phyloP scores from a whole-genome alignment of 176 grass and related monocot species.

The Panicum miliaceum region DNA sequence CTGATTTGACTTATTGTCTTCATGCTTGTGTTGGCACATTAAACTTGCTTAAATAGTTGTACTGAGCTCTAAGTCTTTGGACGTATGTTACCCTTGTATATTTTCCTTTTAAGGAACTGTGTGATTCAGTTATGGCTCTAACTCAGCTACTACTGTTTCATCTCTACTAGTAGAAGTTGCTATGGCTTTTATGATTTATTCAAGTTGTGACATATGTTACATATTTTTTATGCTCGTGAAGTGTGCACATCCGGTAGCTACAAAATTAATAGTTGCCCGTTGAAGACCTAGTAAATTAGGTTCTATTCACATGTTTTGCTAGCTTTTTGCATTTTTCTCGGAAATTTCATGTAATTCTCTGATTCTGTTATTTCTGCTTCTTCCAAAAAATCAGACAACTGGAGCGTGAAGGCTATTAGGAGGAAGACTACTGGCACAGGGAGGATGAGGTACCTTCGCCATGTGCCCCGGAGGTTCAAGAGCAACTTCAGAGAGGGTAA shows the following conservation, averaged over 20 bases:
- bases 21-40: neutral
- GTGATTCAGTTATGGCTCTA: too few relatives aligned
- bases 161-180: too few relatives aligned
- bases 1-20: neutral
- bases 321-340: neutral
- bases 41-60: neutral
- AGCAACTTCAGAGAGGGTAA: conserved; percentile 95
- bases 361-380: neutral
- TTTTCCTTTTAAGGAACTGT: neutral
- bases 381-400: conserved; percentile 64
- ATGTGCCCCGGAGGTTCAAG: conserved; percentile 78
- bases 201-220: too few relatives aligned
- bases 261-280: too few relatives aligned
- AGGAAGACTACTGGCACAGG: conserved; percentile 87
- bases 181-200: neutral
- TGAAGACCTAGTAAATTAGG: too few relatives aligned
- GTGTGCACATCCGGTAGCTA: too few relatives aligned
- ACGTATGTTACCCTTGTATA: neutral
- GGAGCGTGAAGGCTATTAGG: conserved; percentile 89
- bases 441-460: conserved; percentile 90
- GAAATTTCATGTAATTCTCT: neutral
- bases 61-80: neutral
- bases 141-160: too few relatives aligned
- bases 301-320: neutral
- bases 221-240: too few relatives aligned